Conservation (phyloP, 108 stramenopile genomes). For the Skeletonema tropicum region DNA sequence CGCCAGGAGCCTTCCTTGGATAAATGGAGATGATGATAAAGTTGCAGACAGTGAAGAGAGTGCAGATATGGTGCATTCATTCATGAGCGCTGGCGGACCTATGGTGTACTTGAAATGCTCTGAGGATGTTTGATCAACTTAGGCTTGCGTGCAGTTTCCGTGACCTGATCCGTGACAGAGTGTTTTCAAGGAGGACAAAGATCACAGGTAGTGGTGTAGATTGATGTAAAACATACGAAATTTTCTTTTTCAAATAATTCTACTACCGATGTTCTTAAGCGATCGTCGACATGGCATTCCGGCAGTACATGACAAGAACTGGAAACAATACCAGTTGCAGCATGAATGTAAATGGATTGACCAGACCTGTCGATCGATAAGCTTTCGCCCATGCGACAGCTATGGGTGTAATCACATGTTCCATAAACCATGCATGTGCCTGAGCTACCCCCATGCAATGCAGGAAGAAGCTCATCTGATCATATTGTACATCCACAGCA, state of each 20-base stretch:
- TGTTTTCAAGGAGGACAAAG: too few relatives aligned
- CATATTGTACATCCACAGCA: conserved; percentile 49
- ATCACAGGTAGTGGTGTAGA: neutral
- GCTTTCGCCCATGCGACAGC: conserved; percentile 34
- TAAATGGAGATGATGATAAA: neutral
- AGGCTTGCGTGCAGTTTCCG: too few relatives aligned
- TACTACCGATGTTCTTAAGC: neutral
- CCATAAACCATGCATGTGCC: conserved; percentile 34
- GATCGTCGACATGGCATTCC: neutral
- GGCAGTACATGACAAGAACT: conserved; percentile 11
- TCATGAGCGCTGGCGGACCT: conserved; percentile 30
- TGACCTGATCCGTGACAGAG: too few relatives aligned
- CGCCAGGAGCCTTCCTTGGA: conserved; percentile 24
- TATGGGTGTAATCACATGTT: conserved; percentile 34
- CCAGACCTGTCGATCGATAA: conserved; percentile 30
- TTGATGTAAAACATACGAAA: too few relatives aligned
- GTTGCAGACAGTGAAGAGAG: neutral
- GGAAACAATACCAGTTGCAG: conserved; percentile 46
- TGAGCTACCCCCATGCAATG: conserved; percentile 50
- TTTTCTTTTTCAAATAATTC: too few relatives aligned
- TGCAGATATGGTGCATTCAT: neutral
- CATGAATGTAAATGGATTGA: conserved; percentile 45
- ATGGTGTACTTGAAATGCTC: conserved; percentile 26
- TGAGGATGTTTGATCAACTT: neutral
- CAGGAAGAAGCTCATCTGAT: conserved; percentile 50